Conservation (phyloP, 306 rosid genomes). For the Ceratonia siliqua region DNA sequence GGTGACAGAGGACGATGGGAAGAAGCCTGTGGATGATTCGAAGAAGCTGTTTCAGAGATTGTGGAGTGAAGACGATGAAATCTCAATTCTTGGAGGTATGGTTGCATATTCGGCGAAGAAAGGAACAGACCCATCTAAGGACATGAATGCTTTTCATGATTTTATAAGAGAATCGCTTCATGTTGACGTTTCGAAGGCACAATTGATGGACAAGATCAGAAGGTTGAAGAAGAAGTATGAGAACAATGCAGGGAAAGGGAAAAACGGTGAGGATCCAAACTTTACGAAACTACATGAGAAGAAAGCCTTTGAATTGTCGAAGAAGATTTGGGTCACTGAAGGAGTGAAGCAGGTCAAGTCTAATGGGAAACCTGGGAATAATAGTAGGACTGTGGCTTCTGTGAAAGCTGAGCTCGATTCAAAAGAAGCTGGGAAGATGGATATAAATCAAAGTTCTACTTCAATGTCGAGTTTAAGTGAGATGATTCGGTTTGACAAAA, state of each 20-base stretch:
- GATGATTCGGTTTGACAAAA: constrained; percentile 34
- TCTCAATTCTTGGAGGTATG: constrained; percentile 46
- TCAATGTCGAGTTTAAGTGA: constrained; percentile 29
- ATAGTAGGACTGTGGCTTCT: constrained; percentile 24
- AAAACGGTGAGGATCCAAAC: constrained; percentile 37
- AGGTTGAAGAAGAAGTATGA: constrained; percentile 62
- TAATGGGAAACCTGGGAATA: constrained; percentile 29
- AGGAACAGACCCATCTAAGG: constrained; percentile 39
- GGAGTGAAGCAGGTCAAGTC: constrained; percentile 5
- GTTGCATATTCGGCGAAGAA: constrained; percentile 37
- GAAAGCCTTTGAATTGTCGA: constrained; percentile 49
- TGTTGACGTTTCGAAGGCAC: constrained; percentile 34
- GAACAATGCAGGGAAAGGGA: constrained; percentile 28
- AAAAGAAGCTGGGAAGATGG: constrained; percentile 25
- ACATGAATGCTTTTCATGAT: constrained; percentile 39
- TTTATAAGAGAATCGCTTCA: constrained; percentile 49
- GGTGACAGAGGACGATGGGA: constrained; percentile 35
- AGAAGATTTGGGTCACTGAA: constrained; percentile 51
- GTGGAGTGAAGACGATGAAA: constrained; percentile 62
- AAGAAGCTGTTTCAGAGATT: constrained; percentile 53
- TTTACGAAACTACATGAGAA: constrained; percentile 40
- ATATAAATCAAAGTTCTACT: not conserved
- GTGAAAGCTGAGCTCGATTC: constrained; percentile 28
- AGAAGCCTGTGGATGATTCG: constrained; percentile 40
- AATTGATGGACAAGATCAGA: constrained; percentile 53